Percentiles rank a stretch among this genome's conserved stretches.
Conservation (phyloP, 2,329 filamentous ascomycete species). For the Trichoderma atrobrunneum region DNA sequence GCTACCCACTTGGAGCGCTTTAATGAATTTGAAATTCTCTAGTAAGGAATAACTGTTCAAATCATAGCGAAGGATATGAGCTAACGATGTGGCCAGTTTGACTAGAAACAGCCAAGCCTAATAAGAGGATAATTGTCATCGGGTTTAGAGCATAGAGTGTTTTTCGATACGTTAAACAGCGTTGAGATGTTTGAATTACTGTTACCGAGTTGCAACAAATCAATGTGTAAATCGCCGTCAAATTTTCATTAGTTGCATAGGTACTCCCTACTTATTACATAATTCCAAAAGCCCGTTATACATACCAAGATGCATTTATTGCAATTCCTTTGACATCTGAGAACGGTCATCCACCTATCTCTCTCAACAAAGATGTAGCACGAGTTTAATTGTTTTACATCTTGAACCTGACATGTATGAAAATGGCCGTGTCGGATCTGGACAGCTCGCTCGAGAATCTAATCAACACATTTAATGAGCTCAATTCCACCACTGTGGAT, state of each 20-base stretch:
- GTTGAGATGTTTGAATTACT: background rate
- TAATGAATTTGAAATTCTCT: constrained; percentile 75
- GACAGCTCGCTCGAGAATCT: constrained; percentile 43
- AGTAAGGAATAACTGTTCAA: constrained; percentile 44
- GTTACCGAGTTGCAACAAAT: background rate
- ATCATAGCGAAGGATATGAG: background rate
- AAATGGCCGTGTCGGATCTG: background rate
- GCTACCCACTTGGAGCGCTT: constrained; percentile 66
- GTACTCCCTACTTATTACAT: background rate
- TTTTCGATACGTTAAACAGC: background rate
- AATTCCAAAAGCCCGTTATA: background rate
- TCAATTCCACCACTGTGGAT: constrained; percentile 61
- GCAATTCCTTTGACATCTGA: background rate
- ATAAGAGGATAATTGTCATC: background rate
- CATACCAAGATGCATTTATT: background rate
- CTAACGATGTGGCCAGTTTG: background rate
- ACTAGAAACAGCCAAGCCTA: background rate
- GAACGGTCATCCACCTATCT: background rate
- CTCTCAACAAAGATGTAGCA: background rate
- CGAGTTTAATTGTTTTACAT: background rate
- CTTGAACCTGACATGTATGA: background rate
- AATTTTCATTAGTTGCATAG: background rate
- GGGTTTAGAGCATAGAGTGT: background rate
- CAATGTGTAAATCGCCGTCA: background rate
- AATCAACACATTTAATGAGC: constrained; percentile 68